A percentile compares a stretch with the other conserved stretches of the same genome.
These are phyloP conservation scores for Rhytidiadelphus loreus DNA, from an alignment of 225 moss, liverwort and hornwort species.

Conservation along the genomic window DNA sequence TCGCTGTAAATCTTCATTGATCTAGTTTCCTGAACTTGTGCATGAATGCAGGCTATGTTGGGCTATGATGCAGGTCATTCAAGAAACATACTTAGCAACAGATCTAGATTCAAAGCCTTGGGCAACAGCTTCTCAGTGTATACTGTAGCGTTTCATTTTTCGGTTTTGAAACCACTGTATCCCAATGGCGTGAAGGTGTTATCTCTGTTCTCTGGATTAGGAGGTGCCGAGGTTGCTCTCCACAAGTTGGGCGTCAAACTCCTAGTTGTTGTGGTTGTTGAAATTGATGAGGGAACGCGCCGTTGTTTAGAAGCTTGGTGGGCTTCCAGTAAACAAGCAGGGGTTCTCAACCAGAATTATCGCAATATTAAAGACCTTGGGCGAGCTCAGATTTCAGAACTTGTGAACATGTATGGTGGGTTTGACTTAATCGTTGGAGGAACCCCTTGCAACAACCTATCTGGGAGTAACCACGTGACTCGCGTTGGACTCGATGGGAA, in stretches of 20 bases:
- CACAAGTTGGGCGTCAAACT: constrained; percentile 62
- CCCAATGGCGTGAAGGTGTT: constrained; percentile 50
- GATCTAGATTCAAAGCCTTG: constrained; percentile 28
- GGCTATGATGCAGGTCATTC: constrained; percentile 63
- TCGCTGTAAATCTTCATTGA: background rate
- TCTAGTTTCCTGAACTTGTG: background rate
- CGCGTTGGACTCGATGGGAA: constrained; percentile 47
- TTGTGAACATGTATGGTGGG: constrained; percentile 31
- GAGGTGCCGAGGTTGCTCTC: constrained; percentile 77
- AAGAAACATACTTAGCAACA: constrained; percentile 4
- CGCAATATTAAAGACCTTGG: constrained; percentile 40
- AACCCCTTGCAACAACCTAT: constrained; percentile 75
- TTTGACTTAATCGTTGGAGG: constrained; percentile 82
- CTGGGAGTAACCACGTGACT: constrained; percentile 47
- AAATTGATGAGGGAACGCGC: constrained; percentile 34
- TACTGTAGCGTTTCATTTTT: constrained; percentile 67
- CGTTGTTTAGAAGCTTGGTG: constrained; percentile 58
- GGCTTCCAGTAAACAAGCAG: constrained; percentile 43
- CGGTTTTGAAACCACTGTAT: constrained; percentile 41
- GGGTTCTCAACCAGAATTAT: constrained; percentile 21
- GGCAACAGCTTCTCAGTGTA: constrained; percentile 73
- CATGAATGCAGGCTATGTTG: constrained; percentile 31
- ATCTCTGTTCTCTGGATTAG: constrained; percentile 71
- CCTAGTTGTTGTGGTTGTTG: constrained; percentile 58
- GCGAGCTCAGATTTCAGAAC: constrained; percentile 9